Evolutionary conservation across 768 basidiomycete species (phyloP), one percentile per base, ranked within the genome.

Genomic region (Pulveroboletus sp.): DNA sequence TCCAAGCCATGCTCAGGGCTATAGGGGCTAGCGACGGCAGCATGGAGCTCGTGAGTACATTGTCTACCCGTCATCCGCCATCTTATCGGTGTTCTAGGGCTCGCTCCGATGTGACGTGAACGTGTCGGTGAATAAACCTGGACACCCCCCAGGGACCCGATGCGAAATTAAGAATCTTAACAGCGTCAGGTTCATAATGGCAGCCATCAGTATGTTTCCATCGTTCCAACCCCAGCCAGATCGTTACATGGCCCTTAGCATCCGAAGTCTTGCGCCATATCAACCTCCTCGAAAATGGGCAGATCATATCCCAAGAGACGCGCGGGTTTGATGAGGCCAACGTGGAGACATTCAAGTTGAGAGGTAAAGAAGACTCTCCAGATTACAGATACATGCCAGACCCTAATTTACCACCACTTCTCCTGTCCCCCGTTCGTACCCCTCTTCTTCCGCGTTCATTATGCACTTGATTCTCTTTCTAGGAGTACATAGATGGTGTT

Each of bases 381-480:
- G 96, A 99, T 66, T 99, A 98, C 66, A 80, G 89, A 15, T 98
- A 97, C 71, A 95, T 99, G 91, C 96, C 96, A 0, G 96, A 99
- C 65, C 84, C 92, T 0, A 97, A 98, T 65, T 70, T 98, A 1
- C 92, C 93, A 1, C 79, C 83, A 0, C 70, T 97, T 6, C 61
- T 80, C 30, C 60, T 89, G 7, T 76, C 76, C 49, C 64, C 79
- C 51, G 83, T 80, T 50, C 15, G 56, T 59, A 15, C 58, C 54
- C 43, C 14, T 39, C 18, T 43, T 54, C 49, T 30, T 18, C 21
- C 32, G 8, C 21, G 5, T 35, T 24, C 14, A 14, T n/a, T 5
- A 9, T 42, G 54, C 24, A 51, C 39, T 44, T 30, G 33, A 35
- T 28, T 43, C 18, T 8, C 18, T 17, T 50, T 39, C n/a, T 59